Percentiles rank a stretch among this genome's conserved stretches.
Conservation (phyloP, 2,329 filamentous ascomycete species). For the Dothideomycetes sp. region DNA sequence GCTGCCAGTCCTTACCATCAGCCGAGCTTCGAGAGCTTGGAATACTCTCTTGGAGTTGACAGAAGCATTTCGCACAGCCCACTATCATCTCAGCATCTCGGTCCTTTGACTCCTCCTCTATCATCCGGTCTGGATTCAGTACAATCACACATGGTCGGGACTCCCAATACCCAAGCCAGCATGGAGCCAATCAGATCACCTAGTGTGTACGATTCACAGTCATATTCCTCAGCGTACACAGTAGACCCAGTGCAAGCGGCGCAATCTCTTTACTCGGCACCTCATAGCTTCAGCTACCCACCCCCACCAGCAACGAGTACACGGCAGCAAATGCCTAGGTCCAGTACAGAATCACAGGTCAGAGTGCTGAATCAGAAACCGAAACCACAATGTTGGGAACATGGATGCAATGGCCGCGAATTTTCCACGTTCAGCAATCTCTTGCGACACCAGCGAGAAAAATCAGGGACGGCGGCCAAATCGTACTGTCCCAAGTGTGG, state of each 20-base stretch:
- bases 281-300: constrained; percentile 13
- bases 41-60: constrained; percentile 23
- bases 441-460: constrained; percentile 84
- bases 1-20: constrained; percentile 10
- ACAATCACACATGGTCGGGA: constrained; percentile 4
- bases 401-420: constrained; percentile 89
- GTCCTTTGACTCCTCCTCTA: constrained; percentile 15
- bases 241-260: constrained; percentile 1
- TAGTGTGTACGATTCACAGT: constrained; percentile 8
- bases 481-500: constrained; percentile 84
- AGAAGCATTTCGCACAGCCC: constrained; percentile 27
- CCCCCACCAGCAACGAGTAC: constrained; percentile 9
- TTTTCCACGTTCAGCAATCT: constrained; percentile 97
- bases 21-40: constrained; percentile 13
- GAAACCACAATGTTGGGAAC: constrained; percentile 96
- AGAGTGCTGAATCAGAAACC: constrained; percentile 40
- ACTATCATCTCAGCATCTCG: constrained; percentile 23
- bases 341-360: constrained; percentile 22
- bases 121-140: constrained; percentile 1
- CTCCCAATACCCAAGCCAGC: constrained; percentile 4
- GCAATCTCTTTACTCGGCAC: constrained; percentile 1
- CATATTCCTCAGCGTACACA: constrained; percentile 4
- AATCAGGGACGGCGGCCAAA: constrained; percentile 83
- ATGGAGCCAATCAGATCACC: constrained; percentile 11
- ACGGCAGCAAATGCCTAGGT: constrained; percentile 2